Evolutionary conservation across 75 land plant species (phyloP).

Genomic region (Cunninghamia lanceolata): DNA sequence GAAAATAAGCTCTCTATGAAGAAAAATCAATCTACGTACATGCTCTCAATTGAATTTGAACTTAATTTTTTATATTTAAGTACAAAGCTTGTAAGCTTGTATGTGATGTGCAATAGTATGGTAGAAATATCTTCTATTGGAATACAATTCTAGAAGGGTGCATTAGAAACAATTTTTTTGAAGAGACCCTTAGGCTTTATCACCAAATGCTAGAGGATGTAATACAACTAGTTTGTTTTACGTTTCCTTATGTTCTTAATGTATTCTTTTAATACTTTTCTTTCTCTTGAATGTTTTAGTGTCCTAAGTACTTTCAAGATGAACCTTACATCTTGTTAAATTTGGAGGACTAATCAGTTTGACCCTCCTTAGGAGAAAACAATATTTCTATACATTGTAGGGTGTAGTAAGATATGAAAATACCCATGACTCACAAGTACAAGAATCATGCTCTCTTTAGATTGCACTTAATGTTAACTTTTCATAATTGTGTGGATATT

Average conservation of each 20-base stretch:
- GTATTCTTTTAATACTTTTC: neutral
- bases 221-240: constrained; percentile 31
- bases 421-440: too few species aligned
- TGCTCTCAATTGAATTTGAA: neutral
- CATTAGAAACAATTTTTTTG: constrained; percentile 35
- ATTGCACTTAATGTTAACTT: too few species aligned
- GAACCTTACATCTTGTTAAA: too few species aligned
- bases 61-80: neutral
- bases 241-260: constrained; percentile 44
- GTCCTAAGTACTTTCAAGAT: neutral
- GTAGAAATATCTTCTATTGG: constrained; percentile 29
- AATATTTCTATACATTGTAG: too few species aligned
- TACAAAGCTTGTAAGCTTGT: constrained; percentile 31
- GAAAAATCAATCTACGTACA: neutral
- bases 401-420: too few species aligned
- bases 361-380: too few species aligned
- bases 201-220: constrained; percentile 25
- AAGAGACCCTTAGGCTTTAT: constrained; percentile 32
- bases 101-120: constrained; percentile 18
- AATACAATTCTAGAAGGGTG: constrained; percentile 42
- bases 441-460: too few species aligned
- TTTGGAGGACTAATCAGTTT: too few species aligned
- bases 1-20: too few species aligned
- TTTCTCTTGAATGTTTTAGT: neutral
- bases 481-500: too few species aligned